Base-by-base conservation (phyloP, 148 eudicot species). In the Heliosperma pusillum region DNA sequence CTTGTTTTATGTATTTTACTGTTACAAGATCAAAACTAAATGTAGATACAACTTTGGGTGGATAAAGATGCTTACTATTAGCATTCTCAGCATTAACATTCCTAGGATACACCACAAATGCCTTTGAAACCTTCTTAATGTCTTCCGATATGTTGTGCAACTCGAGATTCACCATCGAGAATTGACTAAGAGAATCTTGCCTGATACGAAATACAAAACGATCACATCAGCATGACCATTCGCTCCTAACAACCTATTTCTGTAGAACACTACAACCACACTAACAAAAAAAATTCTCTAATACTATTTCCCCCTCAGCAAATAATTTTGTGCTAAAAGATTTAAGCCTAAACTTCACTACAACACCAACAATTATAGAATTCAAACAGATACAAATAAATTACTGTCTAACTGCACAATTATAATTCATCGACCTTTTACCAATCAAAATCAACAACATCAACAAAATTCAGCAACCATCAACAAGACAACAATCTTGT, bases 81-180 rank as follows among this genome's bases (percentile, higher is more conserved):
- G 99, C 91, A 86, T 88, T 92, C 76, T 92, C 94, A 27, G 91
- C 97, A 83, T 87, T 90, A 56, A 96, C 97, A 80, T 89, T 90
- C 84, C 88, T 92, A 33, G 99, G 99, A 82, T 88, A 86, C 33
- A 96, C 97, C 78, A 96, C 97, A 80, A 96, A 96, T 74, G 94
- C 91, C 87, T 92, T 96, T 7, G 99, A 96, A 40, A 88, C 97
- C 87, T 92, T 92, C 85, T 90, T 92, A 80, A 92, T 88, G 71
- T 96, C 99, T 81, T 96, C 94, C 40, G 92, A 97, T 36, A 96
- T 90, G 79, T 87, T 96, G 74, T 63, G 90, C 40, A 96, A 89
- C 89, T 92, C 97, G 15, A 96, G 88, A 84, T 96, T 96, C 74
- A 96, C 97, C 97, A 96, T 96, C 3, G 99, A 92, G 82, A 92